These are phyloP conservation scores for Oryza meyeriana DNA, from an alignment of 176 grass and related monocot species.

Conservation along the genomic window DNA sequence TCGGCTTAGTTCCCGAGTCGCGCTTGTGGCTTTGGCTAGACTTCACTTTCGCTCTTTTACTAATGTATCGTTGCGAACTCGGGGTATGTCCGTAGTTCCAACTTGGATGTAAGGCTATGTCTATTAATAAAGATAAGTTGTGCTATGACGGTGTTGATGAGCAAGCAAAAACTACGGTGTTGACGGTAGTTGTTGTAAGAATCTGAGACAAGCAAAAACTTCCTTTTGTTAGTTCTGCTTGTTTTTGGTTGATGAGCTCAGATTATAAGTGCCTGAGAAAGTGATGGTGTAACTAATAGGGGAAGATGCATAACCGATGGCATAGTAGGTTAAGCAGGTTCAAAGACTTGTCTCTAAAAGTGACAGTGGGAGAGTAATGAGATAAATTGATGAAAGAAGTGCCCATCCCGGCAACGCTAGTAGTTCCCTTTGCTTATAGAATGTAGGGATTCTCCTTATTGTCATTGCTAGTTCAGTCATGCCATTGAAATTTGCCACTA, in stretches of 20 bases:
- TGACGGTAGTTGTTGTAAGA: constrained; percentile 54
- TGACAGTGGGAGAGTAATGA: constrained; percentile 66
- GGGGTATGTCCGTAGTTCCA: too few species aligned
- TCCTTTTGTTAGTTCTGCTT: not conserved
- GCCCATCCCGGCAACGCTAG: constrained; percentile 70
- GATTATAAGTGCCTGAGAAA: too few species aligned
- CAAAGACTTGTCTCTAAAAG: constrained; percentile 71
- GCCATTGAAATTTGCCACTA: constrained; percentile 68
- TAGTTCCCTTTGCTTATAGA: constrained; percentile 84
- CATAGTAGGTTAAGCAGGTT: constrained; percentile 73
- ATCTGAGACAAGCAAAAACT: constrained; percentile 37
- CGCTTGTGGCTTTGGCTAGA: too few species aligned
- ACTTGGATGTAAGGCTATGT: too few species aligned
- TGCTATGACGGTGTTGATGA: too few species aligned
- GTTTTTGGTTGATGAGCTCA: not conserved
- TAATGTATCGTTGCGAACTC: too few species aligned
- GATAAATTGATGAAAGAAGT: constrained; percentile 58
- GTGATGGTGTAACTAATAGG: constrained; percentile 45
- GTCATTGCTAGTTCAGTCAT: constrained; percentile 84
- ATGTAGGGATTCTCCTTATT: constrained; percentile 69
- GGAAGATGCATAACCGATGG: constrained; percentile 74
- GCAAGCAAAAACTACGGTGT: too few species aligned
- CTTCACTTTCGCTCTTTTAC: too few species aligned
- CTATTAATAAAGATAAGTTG: too few species aligned
- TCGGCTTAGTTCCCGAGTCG: too few species aligned